Evolutionary conservation across 1,284 basidiomycete species (phyloP).

Genomic region (Naganishia albida): DNA sequence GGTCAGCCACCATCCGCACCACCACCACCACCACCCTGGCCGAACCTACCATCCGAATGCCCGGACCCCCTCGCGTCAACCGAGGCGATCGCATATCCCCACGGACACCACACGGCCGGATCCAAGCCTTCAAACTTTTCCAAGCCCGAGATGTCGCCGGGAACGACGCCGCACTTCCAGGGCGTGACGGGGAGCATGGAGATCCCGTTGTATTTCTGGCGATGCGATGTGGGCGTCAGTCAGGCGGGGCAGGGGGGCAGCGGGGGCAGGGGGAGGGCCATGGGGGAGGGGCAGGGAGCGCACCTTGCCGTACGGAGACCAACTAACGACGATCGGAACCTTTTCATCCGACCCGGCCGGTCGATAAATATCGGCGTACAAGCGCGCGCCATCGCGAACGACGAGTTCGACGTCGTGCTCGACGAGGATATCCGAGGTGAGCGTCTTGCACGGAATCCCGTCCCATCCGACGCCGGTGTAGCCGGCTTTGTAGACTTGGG

Average conservation of each 20-base stretch:
- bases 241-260: constrained; percentile 10
- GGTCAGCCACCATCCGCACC: too few relatives aligned
- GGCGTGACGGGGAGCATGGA: constrained; percentile 25
- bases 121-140: constrained; percentile 23
- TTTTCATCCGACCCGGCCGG: constrained; percentile 23
- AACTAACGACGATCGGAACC: constrained; percentile 37
- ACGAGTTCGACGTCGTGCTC: constrained; percentile 22
- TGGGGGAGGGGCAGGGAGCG: constrained; percentile 9
- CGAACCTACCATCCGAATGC: constrained; percentile 37
- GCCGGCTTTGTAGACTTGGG: constrained; percentile 19
- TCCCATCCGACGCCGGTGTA: constrained; percentile 15
- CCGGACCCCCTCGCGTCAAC: constrained; percentile 38
- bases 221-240: not conserved
- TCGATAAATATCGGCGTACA: constrained; percentile 18
- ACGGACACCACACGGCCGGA: constrained; percentile 39
- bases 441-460: constrained; percentile 17
- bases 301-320: constrained; percentile 41
- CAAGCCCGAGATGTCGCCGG: constrained; percentile 14
- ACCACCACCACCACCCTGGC: too few relatives aligned
- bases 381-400: constrained; percentile 1
- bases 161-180: constrained; percentile 33
- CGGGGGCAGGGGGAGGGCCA: too few relatives aligned
- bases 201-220: constrained; percentile 18
- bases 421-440: constrained; percentile 16
- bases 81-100: constrained; percentile 42